These are phyloP conservation scores for Fistulinella staudtii DNA, from an alignment of 1,284 basidiomycete species.

Conservation along the genomic window DNA sequence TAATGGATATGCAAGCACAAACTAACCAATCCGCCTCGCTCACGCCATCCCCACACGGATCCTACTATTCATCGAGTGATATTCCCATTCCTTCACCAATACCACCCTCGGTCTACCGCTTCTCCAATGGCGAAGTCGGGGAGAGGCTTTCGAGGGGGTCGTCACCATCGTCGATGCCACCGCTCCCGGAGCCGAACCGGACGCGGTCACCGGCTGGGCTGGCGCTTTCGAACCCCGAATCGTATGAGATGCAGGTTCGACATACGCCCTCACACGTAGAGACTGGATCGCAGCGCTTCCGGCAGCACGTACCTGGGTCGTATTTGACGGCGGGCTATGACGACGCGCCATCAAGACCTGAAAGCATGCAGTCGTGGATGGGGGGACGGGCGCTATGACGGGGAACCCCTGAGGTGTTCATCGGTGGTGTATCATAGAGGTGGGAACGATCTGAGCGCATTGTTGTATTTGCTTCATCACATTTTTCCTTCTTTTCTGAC, in stretches of 20 bases:
- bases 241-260: conserved; percentile 56
- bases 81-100: conserved; percentile 59
- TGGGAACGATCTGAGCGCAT: conserved; percentile 4
- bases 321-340: conserved; percentile 3
- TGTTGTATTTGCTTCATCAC: conserved; percentile 21
- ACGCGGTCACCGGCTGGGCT: conserved; percentile 1
- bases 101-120: conserved; percentile 48
- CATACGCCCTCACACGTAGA: conserved; percentile 24
- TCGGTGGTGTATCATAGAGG: conserved; percentile 19
- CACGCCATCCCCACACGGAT: conserved; percentile 29
- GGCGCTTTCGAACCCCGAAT: conserved; percentile 15
- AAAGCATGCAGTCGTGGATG: conserved; percentile 39
- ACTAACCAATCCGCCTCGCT: background rate
- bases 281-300: conserved; percentile 14
- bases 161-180: conserved; percentile 6
- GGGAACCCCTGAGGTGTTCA: no score
- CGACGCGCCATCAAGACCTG: conserved; percentile 26
- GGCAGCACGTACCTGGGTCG: conserved; percentile 12
- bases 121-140: conserved; percentile 39
- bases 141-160: conserved; percentile 9
- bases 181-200: conserved; percentile 2
- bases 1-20: conserved; percentile 1
- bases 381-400: conserved; percentile 40
- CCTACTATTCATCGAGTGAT: conserved; percentile 72
- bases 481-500: background rate